Conservation (phyloP, 1,284 basidiomycete species). For the Acaromyces ingoldii region DNA sequence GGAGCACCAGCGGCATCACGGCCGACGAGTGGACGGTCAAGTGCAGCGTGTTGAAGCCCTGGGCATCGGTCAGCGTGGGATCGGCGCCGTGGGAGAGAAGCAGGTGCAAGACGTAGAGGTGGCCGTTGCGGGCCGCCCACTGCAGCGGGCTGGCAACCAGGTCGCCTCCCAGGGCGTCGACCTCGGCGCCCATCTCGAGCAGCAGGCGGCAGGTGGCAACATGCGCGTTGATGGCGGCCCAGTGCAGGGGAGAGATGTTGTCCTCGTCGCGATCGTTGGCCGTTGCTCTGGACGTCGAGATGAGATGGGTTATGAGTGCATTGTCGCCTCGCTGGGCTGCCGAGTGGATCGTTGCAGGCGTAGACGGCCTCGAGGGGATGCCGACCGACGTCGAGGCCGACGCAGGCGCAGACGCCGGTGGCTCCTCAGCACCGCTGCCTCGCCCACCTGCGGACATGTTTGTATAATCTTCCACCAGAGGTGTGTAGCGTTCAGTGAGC, state of each 20-base stretch:
- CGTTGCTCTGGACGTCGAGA: slow-evolving; percentile 67
- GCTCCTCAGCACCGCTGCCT: no score
- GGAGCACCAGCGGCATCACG: slow-evolving; percentile 87
- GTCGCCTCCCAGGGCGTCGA: slow-evolving; percentile 90
- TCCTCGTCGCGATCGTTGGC: slow-evolving; percentile 79
- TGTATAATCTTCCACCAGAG: no score
- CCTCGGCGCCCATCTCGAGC: slow-evolving; percentile 86
- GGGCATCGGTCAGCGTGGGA: slow-evolving; percentile 81
- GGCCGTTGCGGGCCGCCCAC: slow-evolving; percentile 93
- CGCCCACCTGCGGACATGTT: no score
- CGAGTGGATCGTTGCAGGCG: slow-evolving; percentile 64
- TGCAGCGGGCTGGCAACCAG: slow-evolving; percentile 92
- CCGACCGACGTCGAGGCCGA: no score
- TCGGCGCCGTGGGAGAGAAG: slow-evolving; percentile 84
- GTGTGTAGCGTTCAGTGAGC: no score
- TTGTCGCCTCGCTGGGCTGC: slow-evolving; percentile 85
- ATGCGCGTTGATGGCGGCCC: slow-evolving; percentile 93
- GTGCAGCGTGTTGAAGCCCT: slow-evolving; percentile 94
- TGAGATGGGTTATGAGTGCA: slow-evolving; percentile 62
- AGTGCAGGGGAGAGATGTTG: slow-evolving; percentile 91
- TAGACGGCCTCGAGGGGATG: neutral
- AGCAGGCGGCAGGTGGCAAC: slow-evolving; percentile 53
- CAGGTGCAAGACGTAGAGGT: slow-evolving; percentile 87
- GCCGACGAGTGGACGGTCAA: slow-evolving; percentile 88
- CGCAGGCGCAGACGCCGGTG: no score